Percentiles rank a stretch among this genome's conserved stretches.
Conservation (phyloP, 2,329 filamentous ascomycete species). For the Emydomyces testavorans region DNA sequence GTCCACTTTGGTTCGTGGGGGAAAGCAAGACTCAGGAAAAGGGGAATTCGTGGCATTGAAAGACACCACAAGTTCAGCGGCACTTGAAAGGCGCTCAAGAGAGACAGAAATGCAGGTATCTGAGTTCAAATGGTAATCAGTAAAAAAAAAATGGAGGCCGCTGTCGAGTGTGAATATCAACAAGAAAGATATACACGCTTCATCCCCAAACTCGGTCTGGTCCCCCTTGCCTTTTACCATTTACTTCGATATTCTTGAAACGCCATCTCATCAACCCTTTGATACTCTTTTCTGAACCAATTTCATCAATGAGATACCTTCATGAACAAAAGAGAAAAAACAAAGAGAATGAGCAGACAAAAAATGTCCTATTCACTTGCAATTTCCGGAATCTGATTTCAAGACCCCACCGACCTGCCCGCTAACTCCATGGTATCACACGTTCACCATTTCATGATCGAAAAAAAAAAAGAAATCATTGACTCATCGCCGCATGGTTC, state of each 20-base stretch:
- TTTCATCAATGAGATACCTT: conserved; percentile 3
- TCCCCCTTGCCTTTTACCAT: neutral
- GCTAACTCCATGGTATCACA: conserved; percentile 13
- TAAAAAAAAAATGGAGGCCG: conserved; percentile 1
- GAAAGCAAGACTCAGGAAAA: neutral
- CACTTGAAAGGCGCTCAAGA: neutral
- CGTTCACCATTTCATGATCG: conserved; percentile 12
- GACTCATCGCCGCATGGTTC: conserved; percentile 11
- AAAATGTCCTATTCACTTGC: conserved; percentile 11
- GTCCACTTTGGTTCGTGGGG: neutral
- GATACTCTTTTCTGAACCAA: neutral
- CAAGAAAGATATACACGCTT: conserved; percentile 5
- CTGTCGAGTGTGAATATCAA: conserved; percentile 6
- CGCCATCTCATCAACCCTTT: conserved; percentile 1
- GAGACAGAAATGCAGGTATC: conserved; percentile 6
- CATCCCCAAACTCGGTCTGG: conserved; percentile 7
- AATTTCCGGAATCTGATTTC: conserved; percentile 13
- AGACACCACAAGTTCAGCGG: neutral
- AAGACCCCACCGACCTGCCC: conserved; percentile 11
- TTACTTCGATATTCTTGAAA: conserved; percentile 4
- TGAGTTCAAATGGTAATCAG: conserved; percentile 9
- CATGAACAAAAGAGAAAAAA: conserved; percentile 3
- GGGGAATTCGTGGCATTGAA: neutral
- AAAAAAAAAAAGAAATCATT: conserved; percentile 12
- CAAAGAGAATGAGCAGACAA: conserved; percentile 1